Evolutionary conservation across 352 stramenopile species (phyloP).

Genomic region (Pythium scleroteichum): DNA sequence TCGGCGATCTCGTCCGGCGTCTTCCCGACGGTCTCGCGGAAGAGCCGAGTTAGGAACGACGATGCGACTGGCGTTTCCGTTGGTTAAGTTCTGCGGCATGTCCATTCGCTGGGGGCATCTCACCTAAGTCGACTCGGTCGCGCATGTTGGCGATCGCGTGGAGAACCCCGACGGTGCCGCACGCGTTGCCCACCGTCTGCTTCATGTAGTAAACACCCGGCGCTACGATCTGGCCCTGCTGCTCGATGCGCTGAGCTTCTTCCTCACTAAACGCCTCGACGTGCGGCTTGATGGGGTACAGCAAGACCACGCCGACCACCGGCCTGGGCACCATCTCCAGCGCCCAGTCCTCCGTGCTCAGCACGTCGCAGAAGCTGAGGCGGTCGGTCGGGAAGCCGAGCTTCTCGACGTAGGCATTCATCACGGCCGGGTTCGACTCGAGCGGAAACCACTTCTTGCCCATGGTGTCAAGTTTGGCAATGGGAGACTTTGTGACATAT

Average conservation of each 20-base stretch:
- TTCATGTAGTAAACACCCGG: slow-evolving; percentile 90
- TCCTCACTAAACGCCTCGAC: slow-evolving; percentile 77
- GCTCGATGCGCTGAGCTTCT: slow-evolving; percentile 67
- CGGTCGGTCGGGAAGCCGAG: slow-evolving; percentile 89
- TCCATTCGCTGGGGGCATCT: too few species aligned
- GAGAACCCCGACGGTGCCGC: slow-evolving; percentile 95
- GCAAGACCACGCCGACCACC: slow-evolving; percentile 92
- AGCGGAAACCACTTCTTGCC: slow-evolving; percentile 87
- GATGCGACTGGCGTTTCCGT: slow-evolving; percentile 28
- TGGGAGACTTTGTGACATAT: too few species aligned
- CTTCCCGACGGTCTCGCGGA: slow-evolving; percentile 76
- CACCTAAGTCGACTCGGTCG: slow-evolving; percentile 62
- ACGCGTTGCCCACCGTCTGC: slow-evolving; percentile 97
- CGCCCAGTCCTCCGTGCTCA: slow-evolving; percentile 96
- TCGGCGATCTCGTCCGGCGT: slow-evolving; percentile 81
- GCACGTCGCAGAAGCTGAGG: slow-evolving; percentile 94
- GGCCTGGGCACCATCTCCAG: slow-evolving; percentile 95
- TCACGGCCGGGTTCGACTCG: slow-evolving; percentile 95
- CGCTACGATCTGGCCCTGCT: slow-evolving; percentile 73
- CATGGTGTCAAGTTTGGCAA: too few species aligned
- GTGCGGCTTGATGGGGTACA: slow-evolving; percentile 94
- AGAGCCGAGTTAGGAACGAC: slow-evolving; percentile 81
- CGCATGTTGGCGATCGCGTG: slow-evolving; percentile 93
- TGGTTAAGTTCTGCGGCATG: too few species aligned
- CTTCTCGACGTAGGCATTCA: slow-evolving; percentile 95